Conservation (phyloP, 2,329 filamentous ascomycete species). For the Rasamsonia emersonii region DNA sequence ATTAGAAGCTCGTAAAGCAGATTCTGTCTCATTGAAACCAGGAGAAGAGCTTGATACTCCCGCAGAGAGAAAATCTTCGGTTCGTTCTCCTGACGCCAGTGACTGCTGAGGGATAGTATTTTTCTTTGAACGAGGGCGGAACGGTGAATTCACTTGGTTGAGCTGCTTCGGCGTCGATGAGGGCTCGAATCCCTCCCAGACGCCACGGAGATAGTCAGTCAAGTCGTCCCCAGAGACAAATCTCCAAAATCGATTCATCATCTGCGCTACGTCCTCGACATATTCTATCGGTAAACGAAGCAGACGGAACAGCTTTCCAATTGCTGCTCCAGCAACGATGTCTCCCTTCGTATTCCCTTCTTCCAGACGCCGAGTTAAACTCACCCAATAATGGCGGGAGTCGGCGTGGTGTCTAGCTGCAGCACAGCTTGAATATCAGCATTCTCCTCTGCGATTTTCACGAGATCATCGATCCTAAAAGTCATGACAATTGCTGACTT, state of each 20-base stretch:
- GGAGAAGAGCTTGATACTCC: no score
- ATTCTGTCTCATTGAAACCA: no score
- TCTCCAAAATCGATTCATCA: slow-evolving; percentile 4
- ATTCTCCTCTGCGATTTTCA: slow-evolving; percentile 10
- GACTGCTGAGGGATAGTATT: no score
- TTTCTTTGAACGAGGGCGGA: no score
- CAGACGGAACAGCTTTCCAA: slow-evolving; percentile 4
- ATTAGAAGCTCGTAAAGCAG: no score
- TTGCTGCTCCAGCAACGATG: background rate
- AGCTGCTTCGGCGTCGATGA: background rate
- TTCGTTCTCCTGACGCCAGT: no score
- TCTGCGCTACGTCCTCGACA: background rate
- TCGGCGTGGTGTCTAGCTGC: slow-evolving; percentile 12
- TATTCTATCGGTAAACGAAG: slow-evolving; percentile 1
- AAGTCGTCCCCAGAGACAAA: background rate
- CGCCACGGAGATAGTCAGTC: slow-evolving; percentile 2
- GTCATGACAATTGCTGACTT: slow-evolving; percentile 19
- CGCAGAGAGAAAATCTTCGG: no score
- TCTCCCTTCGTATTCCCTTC: slow-evolving; percentile 1
- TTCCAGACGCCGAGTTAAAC: slow-evolving; percentile 2
- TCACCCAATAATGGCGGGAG: background rate
- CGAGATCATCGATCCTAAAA: slow-evolving; percentile 16
- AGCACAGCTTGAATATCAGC: slow-evolving; percentile 18
- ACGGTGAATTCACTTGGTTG: no score
- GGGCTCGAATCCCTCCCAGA: background rate